Evolutionary conservation across 2,329 filamentous ascomycete species (phyloP).

Genomic region (Colletotrichum falcatum): DNA sequence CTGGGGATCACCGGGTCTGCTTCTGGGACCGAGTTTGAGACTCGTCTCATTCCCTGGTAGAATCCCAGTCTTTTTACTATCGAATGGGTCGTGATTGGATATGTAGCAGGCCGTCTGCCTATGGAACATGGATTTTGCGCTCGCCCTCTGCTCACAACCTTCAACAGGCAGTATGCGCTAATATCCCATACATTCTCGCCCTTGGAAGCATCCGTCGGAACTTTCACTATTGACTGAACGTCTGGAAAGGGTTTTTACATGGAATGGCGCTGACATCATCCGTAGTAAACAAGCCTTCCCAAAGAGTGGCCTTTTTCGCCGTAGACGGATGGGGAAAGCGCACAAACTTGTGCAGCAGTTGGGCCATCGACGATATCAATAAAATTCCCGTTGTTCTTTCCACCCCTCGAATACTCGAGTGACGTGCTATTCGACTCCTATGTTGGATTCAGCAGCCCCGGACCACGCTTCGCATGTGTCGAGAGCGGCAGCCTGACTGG

Average conservation of each 20-base stretch:
- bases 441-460: conserved; percentile 44
- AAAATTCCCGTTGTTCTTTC: conserved; percentile 44
- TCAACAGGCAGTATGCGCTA: conserved; percentile 48
- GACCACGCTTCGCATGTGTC: conserved; percentile 50
- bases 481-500: conserved; percentile 51
- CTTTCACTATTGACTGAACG: conserved; percentile 8
- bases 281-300: conserved; percentile 6
- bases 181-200: conserved; percentile 48
- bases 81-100: background rate
- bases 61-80: background rate
- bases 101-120: background rate
- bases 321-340: conserved; percentile 48
- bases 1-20: background rate
- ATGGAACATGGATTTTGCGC: background rate
- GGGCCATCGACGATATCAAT: conserved; percentile 53
- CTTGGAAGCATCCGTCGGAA: conserved; percentile 44
- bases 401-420: conserved; percentile 50
- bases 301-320: conserved; percentile 43
- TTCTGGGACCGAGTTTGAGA: background rate
- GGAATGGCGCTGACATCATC: conserved; percentile 14
- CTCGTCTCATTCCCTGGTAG: background rate
- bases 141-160: background rate
- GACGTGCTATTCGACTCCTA: conserved; percentile 49
- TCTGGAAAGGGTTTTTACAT: conserved; percentile 14
- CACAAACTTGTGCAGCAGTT: conserved; percentile 51